Percentiles rank a stretch among this genome's conserved stretches.
Evolutionary conservation across 2,329 filamentous ascomycete species (phyloP).

Genomic region (Tothia fuscella): DNA sequence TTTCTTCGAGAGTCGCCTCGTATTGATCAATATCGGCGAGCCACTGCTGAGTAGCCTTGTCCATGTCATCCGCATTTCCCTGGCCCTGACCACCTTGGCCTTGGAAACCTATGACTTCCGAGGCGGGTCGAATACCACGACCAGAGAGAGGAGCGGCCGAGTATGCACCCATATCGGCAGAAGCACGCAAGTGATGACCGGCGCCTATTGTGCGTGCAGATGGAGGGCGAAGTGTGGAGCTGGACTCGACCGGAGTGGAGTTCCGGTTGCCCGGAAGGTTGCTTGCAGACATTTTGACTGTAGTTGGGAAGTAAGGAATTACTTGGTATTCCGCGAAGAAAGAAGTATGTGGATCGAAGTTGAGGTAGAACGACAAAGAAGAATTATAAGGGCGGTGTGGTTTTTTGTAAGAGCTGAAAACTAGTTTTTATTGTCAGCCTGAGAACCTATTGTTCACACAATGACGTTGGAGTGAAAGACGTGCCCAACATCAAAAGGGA

Average conservation of each 20-base stretch:
- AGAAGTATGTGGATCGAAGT: neutral
- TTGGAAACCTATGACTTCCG: constrained; percentile 82
- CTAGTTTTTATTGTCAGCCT: too few species aligned
- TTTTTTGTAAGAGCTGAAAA: too few species aligned
- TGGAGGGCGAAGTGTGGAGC: constrained; percentile 71
- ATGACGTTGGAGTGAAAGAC: too few species aligned
- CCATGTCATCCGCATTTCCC: constrained; percentile 70
- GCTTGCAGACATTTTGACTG: constrained; percentile 30
- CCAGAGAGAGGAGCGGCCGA: constrained; percentile 53
- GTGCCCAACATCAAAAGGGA: too few species aligned
- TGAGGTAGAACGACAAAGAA: neutral
- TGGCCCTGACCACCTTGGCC: constrained; percentile 55
- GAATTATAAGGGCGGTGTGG: neutral
- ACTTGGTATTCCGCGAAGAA: too few species aligned
- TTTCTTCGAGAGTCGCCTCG: constrained; percentile 96
- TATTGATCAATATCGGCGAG: constrained; percentile 98
- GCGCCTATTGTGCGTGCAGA: constrained; percentile 64
- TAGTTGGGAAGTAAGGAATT: neutral
- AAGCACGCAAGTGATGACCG: constrained; percentile 80
- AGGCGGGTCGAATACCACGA: constrained; percentile 79
- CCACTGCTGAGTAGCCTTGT: constrained; percentile 95
- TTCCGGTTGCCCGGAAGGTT: constrained; percentile 64
- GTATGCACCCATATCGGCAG: constrained; percentile 88
- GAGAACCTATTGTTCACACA: too few species aligned
- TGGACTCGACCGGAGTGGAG: constrained; percentile 79